Evolutionary conservation across 345 rosid genomes (phyloP).

Genomic region (Eucalyptus pauciflora): DNA sequence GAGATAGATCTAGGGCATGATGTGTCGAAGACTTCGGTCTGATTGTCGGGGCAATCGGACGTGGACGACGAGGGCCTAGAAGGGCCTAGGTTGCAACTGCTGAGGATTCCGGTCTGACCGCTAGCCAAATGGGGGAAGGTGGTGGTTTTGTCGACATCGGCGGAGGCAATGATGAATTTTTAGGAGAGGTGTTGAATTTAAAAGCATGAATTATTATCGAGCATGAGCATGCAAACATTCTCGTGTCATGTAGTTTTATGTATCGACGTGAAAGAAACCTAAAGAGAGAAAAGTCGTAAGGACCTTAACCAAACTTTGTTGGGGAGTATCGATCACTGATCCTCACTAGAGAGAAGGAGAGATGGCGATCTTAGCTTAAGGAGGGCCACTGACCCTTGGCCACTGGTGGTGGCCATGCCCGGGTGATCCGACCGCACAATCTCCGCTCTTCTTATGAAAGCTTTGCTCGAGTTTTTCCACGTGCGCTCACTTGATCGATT

Average conservation of each 20-base stretch:
- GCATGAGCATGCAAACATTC: rapidly evolving
- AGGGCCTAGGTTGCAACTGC: neutral
- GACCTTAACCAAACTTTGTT: neutral
- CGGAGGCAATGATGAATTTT: neutral
- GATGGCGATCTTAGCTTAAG: too few species aligned
- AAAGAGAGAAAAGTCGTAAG: neutral
- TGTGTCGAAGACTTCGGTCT: neutral
- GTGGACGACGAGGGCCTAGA: neutral
- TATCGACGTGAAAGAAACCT: neutral
- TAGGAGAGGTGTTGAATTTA: rapidly evolving
- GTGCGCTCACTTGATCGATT: neutral
- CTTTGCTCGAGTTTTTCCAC: neutral
- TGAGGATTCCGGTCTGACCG: rapidly evolving
- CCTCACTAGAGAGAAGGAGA: too few species aligned
- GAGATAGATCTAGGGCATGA: neutral
- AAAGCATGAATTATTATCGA: neutral
- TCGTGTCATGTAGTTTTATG: rapidly evolving
- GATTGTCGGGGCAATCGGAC: neutral
- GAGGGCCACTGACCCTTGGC: neutral
- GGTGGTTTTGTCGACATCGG: neutral
- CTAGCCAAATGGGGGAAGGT: neutral
- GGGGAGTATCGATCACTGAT: neutral
- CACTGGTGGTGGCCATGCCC: neutral
- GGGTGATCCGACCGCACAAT: neutral
- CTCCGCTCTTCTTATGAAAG: neutral